These are phyloP conservation scores for Globisporangium echinulatum DNA, from an alignment of 352 stramenopile species.

Conservation along the genomic window DNA sequence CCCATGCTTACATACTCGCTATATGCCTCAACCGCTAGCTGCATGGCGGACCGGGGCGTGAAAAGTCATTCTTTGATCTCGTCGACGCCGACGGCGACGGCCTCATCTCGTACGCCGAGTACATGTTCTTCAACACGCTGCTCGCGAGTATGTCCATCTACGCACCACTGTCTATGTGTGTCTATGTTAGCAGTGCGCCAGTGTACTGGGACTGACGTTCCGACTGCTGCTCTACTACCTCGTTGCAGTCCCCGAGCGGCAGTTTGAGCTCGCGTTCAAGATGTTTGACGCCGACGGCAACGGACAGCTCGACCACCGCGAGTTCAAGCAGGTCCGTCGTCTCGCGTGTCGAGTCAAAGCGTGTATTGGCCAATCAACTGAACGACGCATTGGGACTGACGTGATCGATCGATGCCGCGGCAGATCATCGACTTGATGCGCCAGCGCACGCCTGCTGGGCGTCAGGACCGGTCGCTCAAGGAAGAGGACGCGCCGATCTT, in stretches of 20 bases:
- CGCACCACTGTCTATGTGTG: background rate
- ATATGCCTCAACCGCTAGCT: constrained; percentile 15
- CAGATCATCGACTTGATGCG: constrained; percentile 86
- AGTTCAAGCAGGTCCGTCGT: constrained; percentile 72
- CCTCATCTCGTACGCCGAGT: constrained; percentile 85
- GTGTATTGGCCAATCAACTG: background rate
- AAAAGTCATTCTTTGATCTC: constrained; percentile 78
- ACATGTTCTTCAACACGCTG: constrained; percentile 87
- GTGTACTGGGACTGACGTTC: background rate
- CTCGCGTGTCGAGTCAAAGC: background rate
- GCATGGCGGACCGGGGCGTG: constrained; percentile 47
- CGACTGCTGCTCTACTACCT: background rate
- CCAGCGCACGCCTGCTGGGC: constrained; percentile 63
- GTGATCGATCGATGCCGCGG: background rate
- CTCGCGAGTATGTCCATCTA: constrained; percentile 55
- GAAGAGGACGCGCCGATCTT: constrained; percentile 78
- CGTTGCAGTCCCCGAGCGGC: constrained; percentile 64
- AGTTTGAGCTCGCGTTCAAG: constrained; percentile 87
- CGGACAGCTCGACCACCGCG: constrained; percentile 67
- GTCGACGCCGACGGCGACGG: constrained; percentile 84
- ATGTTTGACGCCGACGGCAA: constrained; percentile 87
- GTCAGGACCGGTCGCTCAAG: constrained; percentile 71
- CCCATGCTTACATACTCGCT: background rate
- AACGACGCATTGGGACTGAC: background rate
- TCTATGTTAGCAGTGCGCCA: no score